These are phyloP conservation scores for Sophora flavescens DNA, from an alignment of 306 rosid genomes.

Conservation along the genomic window DNA sequence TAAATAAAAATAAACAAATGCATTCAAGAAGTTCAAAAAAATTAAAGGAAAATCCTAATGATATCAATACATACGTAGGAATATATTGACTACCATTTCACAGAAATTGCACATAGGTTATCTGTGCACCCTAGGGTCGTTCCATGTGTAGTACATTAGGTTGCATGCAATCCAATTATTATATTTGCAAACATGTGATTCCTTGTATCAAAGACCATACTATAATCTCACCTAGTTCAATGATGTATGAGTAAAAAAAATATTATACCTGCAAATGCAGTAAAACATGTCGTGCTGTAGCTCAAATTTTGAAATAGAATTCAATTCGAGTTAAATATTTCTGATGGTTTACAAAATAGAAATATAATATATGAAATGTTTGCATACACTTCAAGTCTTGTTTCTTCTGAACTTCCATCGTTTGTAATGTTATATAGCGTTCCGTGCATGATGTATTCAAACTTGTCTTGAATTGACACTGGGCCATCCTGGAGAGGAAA, in stretches of 20 bases:
- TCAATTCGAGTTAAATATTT: too few relatives aligned
- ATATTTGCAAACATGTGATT: background rate
- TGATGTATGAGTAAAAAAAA: background rate
- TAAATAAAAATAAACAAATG: background rate
- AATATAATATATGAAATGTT: too few relatives aligned
- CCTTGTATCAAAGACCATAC: background rate
- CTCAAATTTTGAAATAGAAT: background rate
- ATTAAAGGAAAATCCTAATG: background rate
- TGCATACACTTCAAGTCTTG: too few relatives aligned
- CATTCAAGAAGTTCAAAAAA: background rate
- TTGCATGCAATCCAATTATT: conserved; percentile 1
- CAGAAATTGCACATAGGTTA: too few relatives aligned
- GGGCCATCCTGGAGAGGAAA: too few relatives aligned
- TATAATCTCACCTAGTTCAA: background rate
- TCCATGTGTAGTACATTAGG: background rate
- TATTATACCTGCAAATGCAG: conserved; percentile 3
- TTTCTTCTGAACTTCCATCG: too few relatives aligned
- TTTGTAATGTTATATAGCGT: too few relatives aligned
- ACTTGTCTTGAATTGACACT: too few relatives aligned
- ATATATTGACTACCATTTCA: background rate
- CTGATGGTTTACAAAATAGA: too few relatives aligned
- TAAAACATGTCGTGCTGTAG: background rate
- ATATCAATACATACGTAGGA: background rate
- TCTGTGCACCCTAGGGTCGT: background rate
- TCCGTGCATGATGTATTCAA: too few relatives aligned